Evolutionary conservation across 23 red algal species (phyloP), one percentile per base, ranked within the genome.

Genomic region (Agarophyton chilense): DNA sequence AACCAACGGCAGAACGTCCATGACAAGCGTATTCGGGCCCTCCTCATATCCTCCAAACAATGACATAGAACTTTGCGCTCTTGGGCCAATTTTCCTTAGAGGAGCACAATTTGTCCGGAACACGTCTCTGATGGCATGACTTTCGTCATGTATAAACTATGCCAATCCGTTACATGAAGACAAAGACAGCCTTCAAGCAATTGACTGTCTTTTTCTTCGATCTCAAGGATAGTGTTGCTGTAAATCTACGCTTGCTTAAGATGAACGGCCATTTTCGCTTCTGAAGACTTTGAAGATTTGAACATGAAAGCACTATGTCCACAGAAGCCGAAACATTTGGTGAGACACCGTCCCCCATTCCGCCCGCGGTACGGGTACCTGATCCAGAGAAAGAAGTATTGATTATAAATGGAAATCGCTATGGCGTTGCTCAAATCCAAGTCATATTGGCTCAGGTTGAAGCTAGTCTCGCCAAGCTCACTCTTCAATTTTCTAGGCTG

Each of bases 301-400:
- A 74, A 47, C 41, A 74, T 74, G 68, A 74, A 74, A 28, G 68
- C 68, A 74, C 0, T 2, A 74, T 74, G 68, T 74, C 68, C n/a
- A 2, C 41, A 4, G 40, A 47, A 74, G 19, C 29, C 68, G 43
- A 46, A 29, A 19, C 29, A 29, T 74, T 49, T 35, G 40, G 36
- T 43, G 68, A 74, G 43, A 18, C 68, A 13, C n/a, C 40, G 33
- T 2, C 41, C 24, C 7, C 68, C 24, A 65, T 33, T 38, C 32
- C 60, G 9, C 10, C 40, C 1, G 26, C 68, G 10, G 19, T 24
- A 47, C n/a, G 29, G 43, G 68, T 24, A 31, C 45, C 68, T 74
- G 40, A 46, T 74, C 68, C 43, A 47, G 68, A 74, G 47, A 26
- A 43, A 3, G 21, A 38, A 16, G n/a, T 74, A 29, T 25, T 74